phyloP scores from a whole-genome alignment of 176 grass and related monocot species.

The Hordeum marinum region DNA sequence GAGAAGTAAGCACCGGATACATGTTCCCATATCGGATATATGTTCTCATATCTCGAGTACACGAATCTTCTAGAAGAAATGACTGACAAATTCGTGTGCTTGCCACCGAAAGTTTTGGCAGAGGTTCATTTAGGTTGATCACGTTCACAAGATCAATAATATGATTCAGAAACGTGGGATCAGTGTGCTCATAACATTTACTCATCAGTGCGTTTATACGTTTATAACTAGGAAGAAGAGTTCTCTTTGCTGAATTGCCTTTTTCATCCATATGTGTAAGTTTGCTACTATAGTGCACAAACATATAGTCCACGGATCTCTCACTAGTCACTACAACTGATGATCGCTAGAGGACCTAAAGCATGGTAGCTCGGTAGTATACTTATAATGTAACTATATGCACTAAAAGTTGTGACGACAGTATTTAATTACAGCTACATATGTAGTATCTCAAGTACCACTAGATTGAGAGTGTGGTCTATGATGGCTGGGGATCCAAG shows the following conservation, averaged over 20 bases:
- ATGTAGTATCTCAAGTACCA: conserved; percentile 17
- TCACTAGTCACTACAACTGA: background rate
- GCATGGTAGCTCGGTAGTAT: background rate
- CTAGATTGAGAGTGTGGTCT: background rate
- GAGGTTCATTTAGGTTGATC: background rate
- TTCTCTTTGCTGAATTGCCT: background rate
- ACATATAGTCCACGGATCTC: background rate
- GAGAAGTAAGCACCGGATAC: too few relatives aligned
- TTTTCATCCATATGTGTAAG: background rate
- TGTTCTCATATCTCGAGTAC: background rate
- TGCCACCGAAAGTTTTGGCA: background rate
- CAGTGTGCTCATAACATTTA: background rate
- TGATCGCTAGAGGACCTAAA: background rate
- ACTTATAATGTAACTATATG: background rate
- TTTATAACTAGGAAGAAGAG: background rate
- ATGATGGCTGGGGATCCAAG: conserved; percentile 53
- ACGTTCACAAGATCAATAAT: background rate
- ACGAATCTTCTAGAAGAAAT: background rate
- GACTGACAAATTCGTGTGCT: background rate
- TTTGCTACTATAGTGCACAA: background rate
- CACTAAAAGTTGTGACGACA: background rate
- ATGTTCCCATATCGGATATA: too few relatives aligned
- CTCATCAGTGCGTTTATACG: background rate
- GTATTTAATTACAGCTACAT: conserved; percentile 7
- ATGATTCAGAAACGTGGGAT: background rate